Percentiles rank a stretch among this genome's conserved stretches.
phyloP scores from a whole-genome alignment of 1,139 yeast genomes.

The Scheffersomyces lignicola region DNA sequence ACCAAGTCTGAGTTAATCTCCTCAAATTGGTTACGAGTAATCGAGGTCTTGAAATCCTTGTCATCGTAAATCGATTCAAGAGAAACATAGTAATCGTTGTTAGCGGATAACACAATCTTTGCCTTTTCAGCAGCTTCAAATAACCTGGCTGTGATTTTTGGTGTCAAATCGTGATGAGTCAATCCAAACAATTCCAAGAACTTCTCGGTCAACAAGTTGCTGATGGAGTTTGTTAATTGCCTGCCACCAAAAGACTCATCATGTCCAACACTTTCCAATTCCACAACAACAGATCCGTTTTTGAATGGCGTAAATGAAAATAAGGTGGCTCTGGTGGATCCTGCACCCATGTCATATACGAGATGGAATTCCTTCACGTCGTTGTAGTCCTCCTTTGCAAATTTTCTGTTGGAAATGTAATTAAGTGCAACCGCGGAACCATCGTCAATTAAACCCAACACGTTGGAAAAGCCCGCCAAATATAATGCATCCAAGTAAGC shows the following conservation, averaged over 20 bases:
- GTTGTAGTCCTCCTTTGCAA: constrained; percentile 35
- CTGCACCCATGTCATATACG: constrained; percentile 91
- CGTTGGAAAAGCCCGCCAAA: constrained; percentile 62
- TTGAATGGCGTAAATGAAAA: constrained; percentile 59
- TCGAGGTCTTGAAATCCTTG: constrained; percentile 61
- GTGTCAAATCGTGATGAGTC: constrained; percentile 37
- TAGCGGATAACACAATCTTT: constrained; percentile 83
- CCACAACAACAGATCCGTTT: constrained; percentile 42
- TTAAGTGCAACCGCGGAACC: constrained; percentile 89
- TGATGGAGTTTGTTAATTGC: constrained; percentile 62
- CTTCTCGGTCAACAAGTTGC: constrained; percentile 57
- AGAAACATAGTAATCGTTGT: constrained; percentile 69
- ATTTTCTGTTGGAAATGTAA: constrained; percentile 55
- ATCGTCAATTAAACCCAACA: constrained; percentile 76
- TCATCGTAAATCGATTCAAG: constrained; percentile 73
- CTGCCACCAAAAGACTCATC: constrained; percentile 75
- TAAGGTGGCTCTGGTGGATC: constrained; percentile 83
- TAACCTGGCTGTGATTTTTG: constrained; percentile 65
- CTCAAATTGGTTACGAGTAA: constrained; percentile 83
- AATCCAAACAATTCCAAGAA: constrained; percentile 50
- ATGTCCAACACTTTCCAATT: constrained; percentile 71
- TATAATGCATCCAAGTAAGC: constrained; percentile 74
- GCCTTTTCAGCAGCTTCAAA: constrained; percentile 87
- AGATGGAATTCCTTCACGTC: constrained; percentile 57
- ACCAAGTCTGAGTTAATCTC: constrained; percentile 45